Percentiles rank a stretch among this genome's conserved stretches.
Evolutionary conservation across 768 basidiomycete genomes (phyloP).

Genomic region (Phylloporus sp.): DNA sequence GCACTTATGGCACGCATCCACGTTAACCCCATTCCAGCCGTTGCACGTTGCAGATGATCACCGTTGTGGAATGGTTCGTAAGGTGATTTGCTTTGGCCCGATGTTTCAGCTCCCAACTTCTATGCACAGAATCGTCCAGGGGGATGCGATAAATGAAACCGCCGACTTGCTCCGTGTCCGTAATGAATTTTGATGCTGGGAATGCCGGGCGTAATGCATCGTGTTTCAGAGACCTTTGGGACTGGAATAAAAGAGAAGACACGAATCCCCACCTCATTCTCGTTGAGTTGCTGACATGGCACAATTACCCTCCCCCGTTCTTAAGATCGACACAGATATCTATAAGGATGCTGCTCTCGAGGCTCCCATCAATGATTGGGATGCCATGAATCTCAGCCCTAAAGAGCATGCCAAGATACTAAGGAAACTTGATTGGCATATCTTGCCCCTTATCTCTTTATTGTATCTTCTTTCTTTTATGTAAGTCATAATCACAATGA

Average conservation of each 20-base stretch:
- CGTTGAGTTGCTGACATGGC: slow-evolving; percentile 3
- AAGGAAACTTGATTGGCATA: slow-evolving; percentile 20
- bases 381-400: not conserved
- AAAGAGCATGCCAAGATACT: slow-evolving; percentile 7
- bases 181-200: not conserved
- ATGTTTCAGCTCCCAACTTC: not conserved
- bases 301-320: not conserved
- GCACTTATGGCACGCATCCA: not conserved
- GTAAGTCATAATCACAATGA: slow-evolving; percentile 9
- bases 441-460: slow-evolving; percentile 16
- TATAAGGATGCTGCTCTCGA: not conserved
- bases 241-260: not conserved
- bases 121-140: not conserved
- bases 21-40: not conserved
- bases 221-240: not conserved
- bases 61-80: not conserved
- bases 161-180: not conserved
- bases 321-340: slow-evolving; percentile 1
- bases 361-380: not conserved
- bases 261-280: not conserved
- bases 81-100: not conserved
- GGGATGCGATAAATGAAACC: not conserved
- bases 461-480: slow-evolving; percentile 17
- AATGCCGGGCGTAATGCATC: not conserved
- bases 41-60: not conserved